A percentile compares a stretch with the other conserved stretches of the same genome.
These are phyloP conservation scores for Aspergillus mulundensis DNA, from an alignment of 495 filamentous ascomycete species.

Conservation along the genomic window DNA sequence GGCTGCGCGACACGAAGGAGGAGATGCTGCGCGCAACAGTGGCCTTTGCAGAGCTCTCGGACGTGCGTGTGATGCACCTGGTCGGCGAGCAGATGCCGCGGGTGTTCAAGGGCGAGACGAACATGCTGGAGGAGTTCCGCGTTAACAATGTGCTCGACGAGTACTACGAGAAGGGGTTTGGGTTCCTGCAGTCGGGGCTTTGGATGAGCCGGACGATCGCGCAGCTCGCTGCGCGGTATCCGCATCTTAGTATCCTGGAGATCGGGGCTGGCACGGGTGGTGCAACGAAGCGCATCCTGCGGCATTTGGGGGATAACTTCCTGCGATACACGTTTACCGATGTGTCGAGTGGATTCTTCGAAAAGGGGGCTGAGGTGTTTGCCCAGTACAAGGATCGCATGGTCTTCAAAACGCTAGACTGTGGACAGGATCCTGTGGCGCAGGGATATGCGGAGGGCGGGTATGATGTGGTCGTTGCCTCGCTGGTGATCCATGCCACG, in stretches of 20 bases:
- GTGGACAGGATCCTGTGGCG: too few species aligned
- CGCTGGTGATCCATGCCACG: too few species aligned
- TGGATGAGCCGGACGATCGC: not conserved
- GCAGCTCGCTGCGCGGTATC: not conserved
- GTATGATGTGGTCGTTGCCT: too few species aligned
- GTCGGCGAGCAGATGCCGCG: not conserved
- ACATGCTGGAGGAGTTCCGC: not conserved
- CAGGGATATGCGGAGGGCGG: too few species aligned
- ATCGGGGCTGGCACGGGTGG: constrained; percentile 8
- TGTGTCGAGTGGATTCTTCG: constrained; percentile 6
- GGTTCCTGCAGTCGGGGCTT: not conserved
- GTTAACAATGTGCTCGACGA: not conserved
- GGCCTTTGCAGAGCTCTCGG: too few species aligned
- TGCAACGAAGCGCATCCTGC: constrained; percentile 1
- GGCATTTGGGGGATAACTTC: not conserved
- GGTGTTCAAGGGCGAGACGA: not conserved
- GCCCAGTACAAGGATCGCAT: too few species aligned
- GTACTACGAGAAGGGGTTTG: not conserved
- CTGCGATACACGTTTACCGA: constrained; percentile 5
- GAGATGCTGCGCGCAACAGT: not conserved
- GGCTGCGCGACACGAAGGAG: not conserved
- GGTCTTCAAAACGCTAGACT: too few species aligned
- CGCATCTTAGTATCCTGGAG: not conserved
- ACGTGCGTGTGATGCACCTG: too few species aligned
- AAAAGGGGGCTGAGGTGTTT: not conserved